Evolutionary conservation across 1,284 basidiomycete genomes (phyloP), one percentile per base, ranked within the genome.

Genomic region (Ganoderma lucidum): DNA sequence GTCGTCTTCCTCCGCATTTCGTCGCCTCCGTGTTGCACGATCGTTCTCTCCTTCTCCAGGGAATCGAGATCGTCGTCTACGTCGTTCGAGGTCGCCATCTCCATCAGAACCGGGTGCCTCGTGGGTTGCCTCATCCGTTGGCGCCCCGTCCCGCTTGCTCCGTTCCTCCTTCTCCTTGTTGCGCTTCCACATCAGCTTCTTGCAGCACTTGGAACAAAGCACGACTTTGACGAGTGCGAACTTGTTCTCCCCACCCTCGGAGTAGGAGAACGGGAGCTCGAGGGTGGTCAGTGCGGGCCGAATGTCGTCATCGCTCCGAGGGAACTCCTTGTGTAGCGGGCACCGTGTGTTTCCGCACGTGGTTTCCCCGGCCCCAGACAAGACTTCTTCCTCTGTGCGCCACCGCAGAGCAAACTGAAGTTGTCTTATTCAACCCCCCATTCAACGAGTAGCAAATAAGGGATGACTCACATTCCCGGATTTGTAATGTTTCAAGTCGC

Each of bases 401-500:
- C 96, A 98, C 5, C 96, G 90, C 5, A 98, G 83, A 0, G 96
- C 90, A 78, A 98, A 92, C 90, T 96, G 58, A 44, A 48, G 41
- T 19, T 28, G 19, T 41, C 59, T 4, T 4, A 19, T 48, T 41
- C 32, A 1, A 35, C 17, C 17, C 23, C 23, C 12, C 14, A 12
- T 14, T 15, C n/a, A 3, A 12, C 19, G n/a, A 23, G 32, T 15
- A 39, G 9, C 0, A 4, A 1, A 30, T n/a, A 8, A 23, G 6
- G 17, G 5, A 23, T 44, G 10, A 74, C 84, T 63, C 61, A 95
- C 94, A 70, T 93, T 92, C n/a, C 95, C 94, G 0, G 93, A 91
- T 82, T 96, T 97, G 85, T 93, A 97, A 78, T 97, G 96, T 81
- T 97, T 97, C 71, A 98, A 83, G 81, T 98, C 95, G 78, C 96